These are phyloP conservation scores for Ascomycota sp. DNA, from an alignment of 2,329 filamentous ascomycete genomes.

Conservation along the genomic window DNA sequence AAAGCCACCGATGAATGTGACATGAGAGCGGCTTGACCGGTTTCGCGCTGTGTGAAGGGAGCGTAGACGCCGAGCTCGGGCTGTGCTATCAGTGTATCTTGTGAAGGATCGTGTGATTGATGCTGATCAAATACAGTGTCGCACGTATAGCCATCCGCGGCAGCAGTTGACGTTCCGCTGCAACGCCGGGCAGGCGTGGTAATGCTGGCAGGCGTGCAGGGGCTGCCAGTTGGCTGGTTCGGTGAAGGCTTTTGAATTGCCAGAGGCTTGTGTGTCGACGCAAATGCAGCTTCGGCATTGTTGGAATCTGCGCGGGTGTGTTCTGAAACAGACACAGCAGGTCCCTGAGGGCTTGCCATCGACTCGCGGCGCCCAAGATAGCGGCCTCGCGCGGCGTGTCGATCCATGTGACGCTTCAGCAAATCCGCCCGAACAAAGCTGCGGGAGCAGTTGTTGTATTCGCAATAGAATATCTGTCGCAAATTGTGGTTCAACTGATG, in stretches of 20 bases:
- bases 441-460: conserved; percentile 75
- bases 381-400: conserved; percentile 61
- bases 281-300: too few relatives aligned
- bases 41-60: conserved; percentile 27
- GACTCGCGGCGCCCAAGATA: conserved; percentile 55
- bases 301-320: too few relatives aligned
- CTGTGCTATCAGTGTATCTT: conserved; percentile 9
- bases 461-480: conserved; percentile 86
- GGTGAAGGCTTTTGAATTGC: conserved; percentile 26
- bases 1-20: conserved; percentile 26
- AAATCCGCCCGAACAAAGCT: conserved; percentile 88
- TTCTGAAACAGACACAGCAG: not conserved
- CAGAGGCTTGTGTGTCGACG: conserved; percentile 12
- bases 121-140: conserved; percentile 2
- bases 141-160: conserved; percentile 1
- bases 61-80: conserved; percentile 27
- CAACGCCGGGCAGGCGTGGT: conserved; percentile 17
- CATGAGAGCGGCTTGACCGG: conserved; percentile 23
- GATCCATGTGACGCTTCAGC: conserved; percentile 65
- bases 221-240: conserved; percentile 18
- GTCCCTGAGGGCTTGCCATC: conserved; percentile 5
- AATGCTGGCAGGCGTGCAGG: conserved; percentile 25
- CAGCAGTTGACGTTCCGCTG: conserved; percentile 3
- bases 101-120: conserved; percentile 12
- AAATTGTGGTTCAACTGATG: conserved; percentile 93